phyloP scores from a whole-genome alignment of 106 monocot species.

The Chionographis japonica region DNA sequence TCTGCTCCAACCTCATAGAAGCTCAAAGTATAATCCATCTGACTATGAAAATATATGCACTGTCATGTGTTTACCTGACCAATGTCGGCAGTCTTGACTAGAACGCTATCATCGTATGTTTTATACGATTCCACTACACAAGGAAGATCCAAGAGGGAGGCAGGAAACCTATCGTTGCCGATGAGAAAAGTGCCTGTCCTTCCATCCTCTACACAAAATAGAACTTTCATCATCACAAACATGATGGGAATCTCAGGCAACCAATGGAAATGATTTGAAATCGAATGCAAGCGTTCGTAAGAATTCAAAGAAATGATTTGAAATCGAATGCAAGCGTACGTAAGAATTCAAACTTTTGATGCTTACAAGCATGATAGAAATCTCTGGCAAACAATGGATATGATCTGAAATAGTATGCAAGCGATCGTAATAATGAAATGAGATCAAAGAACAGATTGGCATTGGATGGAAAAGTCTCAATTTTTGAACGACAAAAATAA shows the following conservation, averaged over 20 bases:
- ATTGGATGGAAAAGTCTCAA: too few relatives aligned
- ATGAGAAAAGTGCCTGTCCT: conserved; percentile 78
- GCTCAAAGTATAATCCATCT: not conserved
- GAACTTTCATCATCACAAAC: too few relatives aligned
- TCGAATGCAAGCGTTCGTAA: not conserved
- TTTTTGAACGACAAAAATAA: too few relatives aligned
- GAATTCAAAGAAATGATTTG: not conserved
- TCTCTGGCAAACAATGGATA: too few relatives aligned
- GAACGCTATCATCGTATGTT: conserved; percentile 85
- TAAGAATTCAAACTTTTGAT: too few relatives aligned
- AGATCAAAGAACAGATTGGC: too few relatives aligned
- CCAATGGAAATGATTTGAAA: not conserved
- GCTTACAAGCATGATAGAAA: too few relatives aligned
- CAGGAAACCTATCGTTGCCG: conserved; percentile 77
- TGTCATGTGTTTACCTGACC: conserved; percentile 53
- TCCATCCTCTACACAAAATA: conserved; percentile 68
- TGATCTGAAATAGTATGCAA: too few relatives aligned
- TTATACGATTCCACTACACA: conserved; percentile 89
- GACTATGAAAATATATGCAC: not conserved
- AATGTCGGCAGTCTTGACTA: conserved; percentile 88
- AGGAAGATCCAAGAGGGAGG: conserved; percentile 90
- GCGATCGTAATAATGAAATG: too few relatives aligned
- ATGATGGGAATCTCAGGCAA: too few relatives aligned
- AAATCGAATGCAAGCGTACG: not conserved
- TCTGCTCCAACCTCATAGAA: conserved; percentile 28